Base-by-base conservation (phyloP, 495 filamentous ascomycete species). In the Mycothermus thermophilus region DNA sequence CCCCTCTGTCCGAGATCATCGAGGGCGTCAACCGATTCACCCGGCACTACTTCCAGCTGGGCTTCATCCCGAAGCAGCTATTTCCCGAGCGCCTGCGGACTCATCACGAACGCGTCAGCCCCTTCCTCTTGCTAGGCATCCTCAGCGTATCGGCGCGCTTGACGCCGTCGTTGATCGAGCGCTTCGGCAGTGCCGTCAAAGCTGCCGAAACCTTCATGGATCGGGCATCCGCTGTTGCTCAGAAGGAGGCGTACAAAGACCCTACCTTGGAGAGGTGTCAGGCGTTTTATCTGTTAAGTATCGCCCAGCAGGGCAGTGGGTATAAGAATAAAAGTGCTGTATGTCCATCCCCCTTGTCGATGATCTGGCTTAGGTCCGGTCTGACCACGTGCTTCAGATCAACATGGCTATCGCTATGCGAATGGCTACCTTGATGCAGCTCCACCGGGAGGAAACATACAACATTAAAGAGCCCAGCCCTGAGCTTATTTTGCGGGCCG, bases 391-490 rank as follows among this genome's bases (percentile, higher is more conserved):
- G n/a, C n/a, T n/a, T n/a, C 33, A 66, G 55, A 66, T 70, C 36
- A 65, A 66, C 39, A 59, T 67, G 52, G 66, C 61, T 10, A 59
- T 71, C 27, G 60, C 66, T 3, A 63, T 69, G 36, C 50, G 63
- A 28, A 66, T 71, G 55, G 66, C 65, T 2, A 64, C 61, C 4
- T 35, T 71, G 35, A 54, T 69, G 50, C 55, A 60, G 24, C 54
- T 71, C 7, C 66, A 71, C 38, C 46, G 66, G 23, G 66, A 71
- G 36, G 66, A 71, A 35, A 64, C 65, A 0, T 71, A 71, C 26
- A 42, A 38, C 8, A 40, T 60, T 8, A 42, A 49, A 1, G 52
- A 51, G 12, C 49, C 58, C 9, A 57, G 49, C 10, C 42, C 51
- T 22, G 61, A 64, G 18, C 44, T 57, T n/a, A 45, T 64, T 19